phyloP scores from a whole-genome alignment of 306 rosid genomes.

The Pueraria montana region DNA sequence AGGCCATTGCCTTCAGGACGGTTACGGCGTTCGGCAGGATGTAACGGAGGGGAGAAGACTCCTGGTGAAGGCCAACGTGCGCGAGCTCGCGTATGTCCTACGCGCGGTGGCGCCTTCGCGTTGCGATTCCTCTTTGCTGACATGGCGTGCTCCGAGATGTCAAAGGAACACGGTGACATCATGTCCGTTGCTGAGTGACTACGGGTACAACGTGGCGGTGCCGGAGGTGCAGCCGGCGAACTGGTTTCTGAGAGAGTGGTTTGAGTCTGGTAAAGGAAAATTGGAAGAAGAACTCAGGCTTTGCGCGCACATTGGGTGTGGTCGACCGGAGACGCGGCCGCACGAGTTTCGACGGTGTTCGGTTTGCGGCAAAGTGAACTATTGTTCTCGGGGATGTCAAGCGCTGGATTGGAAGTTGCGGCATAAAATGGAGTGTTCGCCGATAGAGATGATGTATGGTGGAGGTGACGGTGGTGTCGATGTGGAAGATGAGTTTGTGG shows the following conservation, averaged over 20 bases:
- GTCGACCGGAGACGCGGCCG: slow-evolving; percentile 82
- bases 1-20: slow-evolving; percentile 93
- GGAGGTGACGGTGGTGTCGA: slow-evolving; percentile 30
- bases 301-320: slow-evolving; percentile 79
- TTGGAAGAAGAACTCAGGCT: slow-evolving; percentile 58
- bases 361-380: slow-evolving; percentile 80
- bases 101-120: slow-evolving; percentile 44
- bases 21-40: slow-evolving; percentile 76
- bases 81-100: slow-evolving; percentile 61
- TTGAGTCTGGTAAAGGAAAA: slow-evolving; percentile 53
- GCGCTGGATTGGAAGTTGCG: slow-evolving; percentile 87
- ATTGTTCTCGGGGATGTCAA: slow-evolving; percentile 93
- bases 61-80: slow-evolving; percentile 81
- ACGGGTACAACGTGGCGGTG: slow-evolving; percentile 59
- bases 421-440: slow-evolving; percentile 71
- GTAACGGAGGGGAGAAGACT: slow-evolving; percentile 70
- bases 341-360: slow-evolving; percentile 93
- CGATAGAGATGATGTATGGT: slow-evolving; percentile 46
- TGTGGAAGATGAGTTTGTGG: slow-evolving; percentile 16
- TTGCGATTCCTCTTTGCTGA: slow-evolving; percentile 1
- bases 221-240: slow-evolving; percentile 75
- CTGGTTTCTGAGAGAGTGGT: slow-evolving; percentile 79
- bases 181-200: slow-evolving; percentile 67
- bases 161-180: background rate
- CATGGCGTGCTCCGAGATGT: slow-evolving; percentile 50